These are phyloP conservation scores for Jackrogersella multiformis DNA, from an alignment of 495 filamentous ascomycete species.

Conservation along the genomic window DNA sequence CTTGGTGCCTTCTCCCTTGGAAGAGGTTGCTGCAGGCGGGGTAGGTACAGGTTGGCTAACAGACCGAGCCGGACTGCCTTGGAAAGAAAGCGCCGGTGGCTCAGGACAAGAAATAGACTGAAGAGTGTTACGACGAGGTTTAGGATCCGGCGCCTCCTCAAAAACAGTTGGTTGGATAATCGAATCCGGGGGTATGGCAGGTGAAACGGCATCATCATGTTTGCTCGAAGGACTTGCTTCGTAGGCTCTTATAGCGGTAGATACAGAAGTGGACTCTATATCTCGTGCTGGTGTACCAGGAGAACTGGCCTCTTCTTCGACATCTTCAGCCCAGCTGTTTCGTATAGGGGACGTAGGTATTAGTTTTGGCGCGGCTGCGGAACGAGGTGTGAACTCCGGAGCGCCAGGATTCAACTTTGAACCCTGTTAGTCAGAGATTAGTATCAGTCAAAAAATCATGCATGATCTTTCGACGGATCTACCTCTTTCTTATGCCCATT, in stretches of 20 bases:
- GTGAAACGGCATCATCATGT: conserved; percentile 29
- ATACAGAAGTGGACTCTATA: conserved; percentile 28
- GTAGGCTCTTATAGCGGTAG: conserved; percentile 30
- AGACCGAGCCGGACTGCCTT: conserved; percentile 40
- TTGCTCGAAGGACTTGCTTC: conserved; percentile 20
- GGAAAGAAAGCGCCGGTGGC: conserved; percentile 26
- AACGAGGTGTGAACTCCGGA: conserved; percentile 62
- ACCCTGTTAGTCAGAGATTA: conserved; percentile 54
- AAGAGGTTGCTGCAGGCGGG: conserved; percentile 19
- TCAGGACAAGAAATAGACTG: conserved; percentile 46
- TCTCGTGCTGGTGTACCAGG: conserved; percentile 1
- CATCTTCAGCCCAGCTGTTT: conserved; percentile 46
- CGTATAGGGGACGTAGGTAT: conserved; percentile 32
- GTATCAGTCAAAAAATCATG: conserved; percentile 54
- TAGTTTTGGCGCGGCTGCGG: conserved; percentile 33
- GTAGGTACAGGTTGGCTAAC: conserved; percentile 43
- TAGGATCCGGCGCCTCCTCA: conserved; percentile 28
- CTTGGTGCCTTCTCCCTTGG: background rate
- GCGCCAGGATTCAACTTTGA: conserved; percentile 64
- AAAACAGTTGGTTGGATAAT: conserved; percentile 8
- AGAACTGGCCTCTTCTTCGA: conserved; percentile 35
- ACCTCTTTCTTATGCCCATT: conserved; percentile 58
- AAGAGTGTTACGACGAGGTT: conserved; percentile 46
- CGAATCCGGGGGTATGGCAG: conserved; percentile 23
- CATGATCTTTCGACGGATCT: conserved; percentile 56